A percentile compares a stretch with the other conserved stretches of the same genome.
Evolutionary conservation across 495 filamentous ascomycete species (phyloP).

Genomic region (Delitschia confertaspora): DNA sequence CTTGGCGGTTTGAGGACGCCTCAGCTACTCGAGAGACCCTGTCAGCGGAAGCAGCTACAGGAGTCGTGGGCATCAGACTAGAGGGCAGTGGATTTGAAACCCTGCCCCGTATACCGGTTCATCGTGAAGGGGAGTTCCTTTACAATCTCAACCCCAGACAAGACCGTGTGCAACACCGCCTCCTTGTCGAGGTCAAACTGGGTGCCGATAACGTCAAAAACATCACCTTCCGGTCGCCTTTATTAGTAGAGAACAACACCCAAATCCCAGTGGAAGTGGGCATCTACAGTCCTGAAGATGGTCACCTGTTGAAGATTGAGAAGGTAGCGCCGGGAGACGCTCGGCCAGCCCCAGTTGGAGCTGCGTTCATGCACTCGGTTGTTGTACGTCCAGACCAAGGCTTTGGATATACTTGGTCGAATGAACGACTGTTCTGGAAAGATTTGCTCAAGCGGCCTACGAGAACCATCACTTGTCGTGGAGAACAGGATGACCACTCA

Average conservation of each 20-base stretch:
- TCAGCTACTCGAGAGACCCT: conserved; percentile 88
- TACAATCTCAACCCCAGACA: conserved; percentile 80
- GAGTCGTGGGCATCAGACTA: conserved; percentile 69
- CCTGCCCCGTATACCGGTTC: conserved; percentile 78
- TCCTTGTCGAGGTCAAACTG: conserved; percentile 86
- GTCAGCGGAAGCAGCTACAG: conserved; percentile 68
- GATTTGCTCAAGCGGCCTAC: conserved; percentile 78
- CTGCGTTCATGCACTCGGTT: conserved; percentile 80
- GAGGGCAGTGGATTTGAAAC: conserved; percentile 91
- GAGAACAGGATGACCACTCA: conserved; percentile 65
- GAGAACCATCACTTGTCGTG: conserved; percentile 73
- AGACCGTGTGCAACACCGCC: conserved; percentile 72
- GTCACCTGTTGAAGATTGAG: conserved; percentile 91
- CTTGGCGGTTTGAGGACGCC: conserved; percentile 95
- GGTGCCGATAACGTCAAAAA: conserved; percentile 93
- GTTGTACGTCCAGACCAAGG: conserved; percentile 91
- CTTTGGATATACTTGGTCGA: conserved; percentile 93
- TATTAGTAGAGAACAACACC: conserved; percentile 96
- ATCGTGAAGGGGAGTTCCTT: conserved; percentile 83
- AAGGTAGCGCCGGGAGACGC: conserved; percentile 90
- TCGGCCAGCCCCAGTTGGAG: conserved; percentile 84
- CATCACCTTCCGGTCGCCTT: conserved; percentile 87
- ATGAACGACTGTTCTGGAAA: conserved; percentile 81
- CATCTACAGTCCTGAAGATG: conserved; percentile 80
- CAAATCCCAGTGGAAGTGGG: conserved; percentile 93